Conservation (phyloP, 1,284 basidiomycete species). For the Sporisorium exsertum region DNA sequence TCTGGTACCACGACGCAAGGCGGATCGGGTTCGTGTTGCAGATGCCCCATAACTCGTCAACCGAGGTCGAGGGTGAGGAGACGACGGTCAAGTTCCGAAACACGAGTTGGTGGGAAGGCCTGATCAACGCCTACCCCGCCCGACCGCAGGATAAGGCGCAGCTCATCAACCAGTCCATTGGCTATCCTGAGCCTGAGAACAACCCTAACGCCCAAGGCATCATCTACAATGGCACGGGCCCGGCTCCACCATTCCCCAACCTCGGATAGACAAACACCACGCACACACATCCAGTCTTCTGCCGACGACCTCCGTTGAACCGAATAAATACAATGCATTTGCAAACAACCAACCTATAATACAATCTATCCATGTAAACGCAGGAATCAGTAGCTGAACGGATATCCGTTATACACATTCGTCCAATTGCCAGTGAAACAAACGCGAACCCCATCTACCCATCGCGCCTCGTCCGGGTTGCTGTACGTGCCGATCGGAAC, state of each 20-base stretch:
- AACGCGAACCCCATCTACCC: slow-evolving; percentile 10
- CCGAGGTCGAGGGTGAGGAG: background rate
- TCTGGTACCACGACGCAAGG: slow-evolving; percentile 31
- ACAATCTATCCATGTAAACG: slow-evolving; percentile 2
- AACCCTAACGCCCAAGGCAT: slow-evolving; percentile 31
- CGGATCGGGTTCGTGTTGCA: slow-evolving; percentile 32
- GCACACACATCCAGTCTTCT: no score
- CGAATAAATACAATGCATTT: slow-evolving; percentile 1
- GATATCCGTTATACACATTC: slow-evolving; percentile 25
- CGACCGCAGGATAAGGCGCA: slow-evolving; percentile 25
- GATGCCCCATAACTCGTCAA: slow-evolving; percentile 3
- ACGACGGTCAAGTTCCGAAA: slow-evolving; percentile 13
- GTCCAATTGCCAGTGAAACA: slow-evolving; percentile 38
- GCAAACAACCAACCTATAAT: slow-evolving; percentile 26
- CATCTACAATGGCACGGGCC: slow-evolving; percentile 33
- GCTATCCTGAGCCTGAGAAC: slow-evolving; percentile 30
- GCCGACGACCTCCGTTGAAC: background rate
- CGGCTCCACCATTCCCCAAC: slow-evolving; percentile 21
- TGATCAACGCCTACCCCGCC: slow-evolving; percentile 36
- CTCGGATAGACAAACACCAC: slow-evolving; percentile 7
- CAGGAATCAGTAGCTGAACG: slow-evolving; percentile 13
- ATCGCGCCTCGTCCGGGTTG: background rate
- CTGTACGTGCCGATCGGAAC: slow-evolving; percentile 3
- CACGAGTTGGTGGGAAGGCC: slow-evolving; percentile 40
- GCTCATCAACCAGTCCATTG: slow-evolving; percentile 22